Evolutionary conservation across 2,329 filamentous ascomycete species (phyloP), one percentile per base, ranked within the genome.

Genomic region (Macrophomina phaseolina): DNA sequence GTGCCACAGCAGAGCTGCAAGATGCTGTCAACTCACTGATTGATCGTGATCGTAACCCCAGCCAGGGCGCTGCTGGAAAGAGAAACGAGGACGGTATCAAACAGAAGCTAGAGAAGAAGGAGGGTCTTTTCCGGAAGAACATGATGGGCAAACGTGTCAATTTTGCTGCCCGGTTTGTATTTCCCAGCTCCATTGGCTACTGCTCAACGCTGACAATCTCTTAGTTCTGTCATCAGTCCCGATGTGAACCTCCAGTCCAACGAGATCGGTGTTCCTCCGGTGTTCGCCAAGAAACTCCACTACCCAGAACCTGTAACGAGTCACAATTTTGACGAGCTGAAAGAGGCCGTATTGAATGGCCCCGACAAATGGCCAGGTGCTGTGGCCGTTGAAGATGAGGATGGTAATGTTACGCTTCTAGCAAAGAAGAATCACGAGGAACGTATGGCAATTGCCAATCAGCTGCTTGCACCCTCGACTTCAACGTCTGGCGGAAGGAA

Each of bases 91-190:
- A 97, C 70, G 95, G 96, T 72, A 97, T 99, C 81, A 99, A 99
- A 81, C 95, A 99, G 77, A 91, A 94, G 76, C 85, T 99, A 34
- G 95, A 99, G 81, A 99, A 99, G 85, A 99, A 99, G 81, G 96
- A 99, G 76, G 95, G 95, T 70, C 85, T 99, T 36, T 99, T 99
- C 84, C 87, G 95, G 73, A 98, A 97, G 84, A 97, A 99, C 80
- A 98, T 99, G 95, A 99, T 99, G 95, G 95, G 95, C 68, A 99
- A 99, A 84, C 93, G 95, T 83, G 95, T 99, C 81, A 98, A 99
- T 79, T 98, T 95, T 77, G 95, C 95, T 60, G 95, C 95, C 45
- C 91, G 95, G 78, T 97, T 92, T 85, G 95, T 99, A 23, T 3
- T 23, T 23, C 23, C 23, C 23, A 2, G 23, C 23, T 23, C 23